Percentiles rank a stretch among this genome's conserved stretches.
phyloP scores from a whole-genome alignment of 306 rosid species.

The Cucurbita ficifolia region DNA sequence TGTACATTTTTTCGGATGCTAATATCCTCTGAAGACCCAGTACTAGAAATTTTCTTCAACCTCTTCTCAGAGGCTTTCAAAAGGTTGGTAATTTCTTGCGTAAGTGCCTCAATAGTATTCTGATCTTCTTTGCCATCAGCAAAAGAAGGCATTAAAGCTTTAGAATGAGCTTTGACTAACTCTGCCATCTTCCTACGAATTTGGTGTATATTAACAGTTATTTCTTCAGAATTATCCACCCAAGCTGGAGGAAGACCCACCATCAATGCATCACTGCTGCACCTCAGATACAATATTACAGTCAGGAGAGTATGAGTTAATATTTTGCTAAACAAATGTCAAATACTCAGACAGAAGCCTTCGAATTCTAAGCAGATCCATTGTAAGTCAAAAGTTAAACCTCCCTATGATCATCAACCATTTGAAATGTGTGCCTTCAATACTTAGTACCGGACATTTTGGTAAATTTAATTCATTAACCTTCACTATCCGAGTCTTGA shows the following conservation, averaged over 20 bases:
- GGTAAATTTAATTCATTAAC: background rate
- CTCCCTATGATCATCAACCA: background rate
- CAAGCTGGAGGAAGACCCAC: slow-evolving; percentile 68
- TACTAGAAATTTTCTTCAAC: slow-evolving; percentile 38
- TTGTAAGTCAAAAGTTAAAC: background rate
- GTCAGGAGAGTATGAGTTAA: background rate
- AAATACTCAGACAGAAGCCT: background rate
- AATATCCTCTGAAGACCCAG: slow-evolving; percentile 55
- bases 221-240: slow-evolving; percentile 76
- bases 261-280: slow-evolving; percentile 52
- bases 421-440: background rate
- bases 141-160: slow-evolving; percentile 66
- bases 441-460: background rate
- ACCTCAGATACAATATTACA: slow-evolving; percentile 10
- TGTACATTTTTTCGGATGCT: slow-evolving; percentile 60
- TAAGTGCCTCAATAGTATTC: slow-evolving; percentile 40
- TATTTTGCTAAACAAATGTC: background rate
- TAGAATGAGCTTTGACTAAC: slow-evolving; percentile 53
- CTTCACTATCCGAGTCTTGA: background rate
- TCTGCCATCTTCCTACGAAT: slow-evolving; percentile 47
- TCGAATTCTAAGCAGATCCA: background rate
- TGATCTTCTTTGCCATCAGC: slow-evolving; percentile 64
- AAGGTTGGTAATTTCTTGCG: slow-evolving; percentile 49
- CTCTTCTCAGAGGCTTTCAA: slow-evolving; percentile 51
- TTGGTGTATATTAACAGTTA: slow-evolving; percentile 37